These are phyloP conservation scores for Trichocladium uniseriatum DNA, from an alignment of 495 filamentous ascomycete species.

Conservation along the genomic window DNA sequence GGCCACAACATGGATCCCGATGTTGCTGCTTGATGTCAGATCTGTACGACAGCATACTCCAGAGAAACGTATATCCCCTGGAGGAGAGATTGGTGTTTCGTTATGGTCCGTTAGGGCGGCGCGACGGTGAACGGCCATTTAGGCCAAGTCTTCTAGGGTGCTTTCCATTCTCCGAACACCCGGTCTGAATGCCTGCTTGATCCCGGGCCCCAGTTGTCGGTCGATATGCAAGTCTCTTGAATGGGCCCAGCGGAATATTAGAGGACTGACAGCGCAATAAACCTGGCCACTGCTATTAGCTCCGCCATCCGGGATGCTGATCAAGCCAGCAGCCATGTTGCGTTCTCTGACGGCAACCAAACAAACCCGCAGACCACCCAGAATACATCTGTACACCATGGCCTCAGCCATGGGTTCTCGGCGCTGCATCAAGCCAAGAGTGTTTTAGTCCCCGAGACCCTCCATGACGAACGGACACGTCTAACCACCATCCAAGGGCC, in stretches of 20 bases:
- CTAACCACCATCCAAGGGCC: slow-evolving; percentile 8
- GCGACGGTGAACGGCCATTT: not conserved
- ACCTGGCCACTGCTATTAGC: slow-evolving; percentile 8
- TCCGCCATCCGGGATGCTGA: slow-evolving; percentile 4
- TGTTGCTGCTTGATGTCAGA: slow-evolving; percentile 16
- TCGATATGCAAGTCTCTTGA: slow-evolving; percentile 13
- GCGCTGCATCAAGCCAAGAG: slow-evolving; percentile 20
- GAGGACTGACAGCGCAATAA: slow-evolving; percentile 11
- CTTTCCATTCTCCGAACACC: slow-evolving; percentile 12
- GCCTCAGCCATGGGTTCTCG: slow-evolving; percentile 8
- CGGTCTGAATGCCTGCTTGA: slow-evolving; percentile 15
- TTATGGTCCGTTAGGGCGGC: not conserved
- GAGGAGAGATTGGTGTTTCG: not conserved
- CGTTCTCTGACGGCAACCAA: slow-evolving; percentile 1
- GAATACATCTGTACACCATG: slow-evolving; percentile 2
- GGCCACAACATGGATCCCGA: slow-evolving; percentile 9
- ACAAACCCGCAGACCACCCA: slow-evolving; percentile 7
- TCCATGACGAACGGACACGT: slow-evolving; percentile 17
- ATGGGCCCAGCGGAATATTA: slow-evolving; percentile 13
- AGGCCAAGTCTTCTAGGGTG: slow-evolving; percentile 14
- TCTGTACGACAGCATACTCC: slow-evolving; percentile 6
- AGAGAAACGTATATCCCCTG: not conserved
- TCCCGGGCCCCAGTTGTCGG: slow-evolving; percentile 7
- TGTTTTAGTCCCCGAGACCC: slow-evolving; percentile 12
- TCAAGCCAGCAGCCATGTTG: slow-evolving; percentile 7